A percentile compares a stretch with the other conserved stretches of the same genome.
These are phyloP conservation scores for Geotrichum aggregatum DNA, from an alignment of 1,139 yeast genomes.

Conservation along the genomic window DNA sequence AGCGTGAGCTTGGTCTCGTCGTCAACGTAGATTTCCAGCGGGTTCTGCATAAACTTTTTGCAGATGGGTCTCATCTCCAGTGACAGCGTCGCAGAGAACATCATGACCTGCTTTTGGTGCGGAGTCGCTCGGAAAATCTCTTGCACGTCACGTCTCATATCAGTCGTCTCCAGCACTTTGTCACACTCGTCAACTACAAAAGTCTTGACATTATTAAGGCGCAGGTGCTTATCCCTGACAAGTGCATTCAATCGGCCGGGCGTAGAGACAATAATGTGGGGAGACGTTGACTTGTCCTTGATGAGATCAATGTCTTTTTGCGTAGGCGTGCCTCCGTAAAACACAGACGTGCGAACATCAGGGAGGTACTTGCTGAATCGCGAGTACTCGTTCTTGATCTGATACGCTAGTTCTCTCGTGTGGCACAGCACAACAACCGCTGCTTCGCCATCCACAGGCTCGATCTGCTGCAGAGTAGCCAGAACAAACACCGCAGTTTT, in stretches of 20 bases:
- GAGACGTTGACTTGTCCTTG: constrained; percentile 90
- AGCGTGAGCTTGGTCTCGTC: constrained; percentile 95
- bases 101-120: constrained; percentile 98
- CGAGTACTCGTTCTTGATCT: constrained; percentile 94
- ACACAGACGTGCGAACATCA: constrained; percentile 92
- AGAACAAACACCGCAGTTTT: constrained; percentile 97
- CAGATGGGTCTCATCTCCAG: constrained; percentile 95
- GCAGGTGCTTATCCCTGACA: constrained; percentile 82
- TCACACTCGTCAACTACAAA: constrained; percentile 98
- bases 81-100: constrained; percentile 95
- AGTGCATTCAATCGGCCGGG: constrained; percentile 97
- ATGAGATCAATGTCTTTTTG: constrained; percentile 81
- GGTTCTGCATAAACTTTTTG: constrained; percentile 96
- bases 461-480: constrained; percentile 93
- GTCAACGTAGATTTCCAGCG: constrained; percentile 94
- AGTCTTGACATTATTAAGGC: constrained; percentile 84
- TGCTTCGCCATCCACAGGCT: constrained; percentile 95
- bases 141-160: constrained; percentile 98
- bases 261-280: constrained; percentile 95
- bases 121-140: constrained; percentile 97
- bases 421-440: constrained; percentile 93
- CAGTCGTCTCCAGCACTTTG: constrained; percentile 78
- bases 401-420: constrained; percentile 97
- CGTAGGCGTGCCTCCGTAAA: constrained; percentile 93
- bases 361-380: constrained; percentile 98